Evolutionary conservation across 1,139 yeast genomes (phyloP).

Genomic region (Pichia sp.): DNA sequence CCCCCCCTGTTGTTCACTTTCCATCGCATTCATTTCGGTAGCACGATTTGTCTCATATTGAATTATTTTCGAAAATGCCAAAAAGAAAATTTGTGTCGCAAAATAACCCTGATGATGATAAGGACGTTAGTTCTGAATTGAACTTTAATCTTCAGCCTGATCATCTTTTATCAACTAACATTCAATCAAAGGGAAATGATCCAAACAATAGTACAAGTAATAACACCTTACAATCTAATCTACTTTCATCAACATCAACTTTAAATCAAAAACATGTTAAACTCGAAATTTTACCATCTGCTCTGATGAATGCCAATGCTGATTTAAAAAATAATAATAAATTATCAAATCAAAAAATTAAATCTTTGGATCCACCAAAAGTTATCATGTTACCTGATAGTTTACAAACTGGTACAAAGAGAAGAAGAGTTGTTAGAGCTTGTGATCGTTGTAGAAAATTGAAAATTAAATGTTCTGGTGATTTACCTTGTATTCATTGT

Average conservation of each 20-base stretch:
- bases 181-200: no score
- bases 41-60: no score
- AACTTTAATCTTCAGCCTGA: no score
- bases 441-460: slow-evolving; percentile 67
- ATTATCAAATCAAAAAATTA: not conserved
- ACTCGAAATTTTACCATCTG: slow-evolving; percentile 3
- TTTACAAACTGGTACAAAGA: slow-evolving; percentile 34
- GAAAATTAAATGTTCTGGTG: slow-evolving; percentile 85
- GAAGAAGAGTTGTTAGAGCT: slow-evolving; percentile 78
- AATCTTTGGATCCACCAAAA: slow-evolving; percentile 21
- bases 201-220: not conserved
- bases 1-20: no score
- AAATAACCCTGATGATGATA: no score
- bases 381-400: slow-evolving; percentile 24
- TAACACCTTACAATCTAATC: not conserved
- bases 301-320: not conserved
- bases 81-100: no score
- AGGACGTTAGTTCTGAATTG: no score
- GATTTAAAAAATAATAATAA: not conserved
- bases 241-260: not conserved
- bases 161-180: no score
- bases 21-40: no score
- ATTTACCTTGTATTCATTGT: slow-evolving; percentile 82
- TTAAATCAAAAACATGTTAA: slow-evolving; percentile 5
- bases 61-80: no score